Evolutionary conservation across 441 rosid genomes (phyloP).

Genomic region (Melianthus villosus): DNA sequence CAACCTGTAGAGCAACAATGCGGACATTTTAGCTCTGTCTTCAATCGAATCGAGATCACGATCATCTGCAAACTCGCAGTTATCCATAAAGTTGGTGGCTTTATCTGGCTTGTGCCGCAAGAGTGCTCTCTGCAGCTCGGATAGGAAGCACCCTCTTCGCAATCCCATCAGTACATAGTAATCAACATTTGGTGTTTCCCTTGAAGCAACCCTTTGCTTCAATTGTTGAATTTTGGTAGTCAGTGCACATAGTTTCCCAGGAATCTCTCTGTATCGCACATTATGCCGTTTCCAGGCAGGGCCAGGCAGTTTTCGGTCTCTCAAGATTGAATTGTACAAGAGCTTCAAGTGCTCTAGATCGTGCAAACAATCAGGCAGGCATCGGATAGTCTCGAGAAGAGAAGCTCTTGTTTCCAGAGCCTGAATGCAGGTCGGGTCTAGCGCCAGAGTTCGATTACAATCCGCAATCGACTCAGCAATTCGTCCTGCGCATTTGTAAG

Average conservation of each 20-base stretch:
- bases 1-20: slow-evolving; percentile 59
- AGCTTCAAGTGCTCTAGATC: slow-evolving; percentile 77
- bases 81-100: slow-evolving; percentile 41
- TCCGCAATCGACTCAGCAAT: slow-evolving; percentile 73
- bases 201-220: slow-evolving; percentile 54
- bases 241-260: slow-evolving; percentile 49
- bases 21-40: slow-evolving; percentile 62
- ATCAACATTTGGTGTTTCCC: slow-evolving; percentile 66
- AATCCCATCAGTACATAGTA: slow-evolving; percentile 58
- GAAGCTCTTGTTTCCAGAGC: slow-evolving; percentile 81
- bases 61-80: slow-evolving; percentile 62
- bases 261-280: slow-evolving; percentile 57
- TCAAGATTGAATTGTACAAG: slow-evolving; percentile 51
- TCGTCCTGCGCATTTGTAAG: slow-evolving; percentile 46
- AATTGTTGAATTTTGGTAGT: slow-evolving; percentile 41
- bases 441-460: slow-evolving; percentile 66
- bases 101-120: slow-evolving; percentile 70
- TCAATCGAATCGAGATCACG: slow-evolving; percentile 48
- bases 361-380: slow-evolving; percentile 65
- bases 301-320: slow-evolving; percentile 71
- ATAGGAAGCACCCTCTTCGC: slow-evolving; percentile 56
- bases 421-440: slow-evolving; percentile 48
- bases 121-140: slow-evolving; percentile 76
- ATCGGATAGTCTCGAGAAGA: slow-evolving; percentile 48
- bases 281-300: slow-evolving; percentile 75